These are phyloP conservation scores for Hebeloma cylindrosporum DNA, from an alignment of 768 basidiomycete genomes.

Conservation along the genomic window DNA sequence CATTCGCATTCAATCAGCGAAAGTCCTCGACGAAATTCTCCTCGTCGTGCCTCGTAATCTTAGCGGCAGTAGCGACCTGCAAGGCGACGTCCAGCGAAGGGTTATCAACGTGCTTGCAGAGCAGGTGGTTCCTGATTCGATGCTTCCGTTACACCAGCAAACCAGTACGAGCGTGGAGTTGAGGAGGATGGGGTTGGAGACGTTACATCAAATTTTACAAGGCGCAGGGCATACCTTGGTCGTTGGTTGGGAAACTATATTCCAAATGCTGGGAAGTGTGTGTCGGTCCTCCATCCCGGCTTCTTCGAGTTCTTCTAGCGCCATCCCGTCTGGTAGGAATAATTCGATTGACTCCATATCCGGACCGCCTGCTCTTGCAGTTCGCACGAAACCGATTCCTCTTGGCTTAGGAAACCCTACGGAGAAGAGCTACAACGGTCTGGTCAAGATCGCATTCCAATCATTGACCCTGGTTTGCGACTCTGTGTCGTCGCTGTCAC, in stretches of 20 bases:
- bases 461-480: slow-evolving; percentile 94
- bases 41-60: slow-evolving; percentile 74
- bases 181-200: slow-evolving; percentile 85
- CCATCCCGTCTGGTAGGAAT: slow-evolving; percentile 27
- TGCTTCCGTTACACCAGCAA: slow-evolving; percentile 30
- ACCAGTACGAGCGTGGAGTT: slow-evolving; percentile 67
- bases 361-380: slow-evolving; percentile 33
- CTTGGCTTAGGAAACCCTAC: slow-evolving; percentile 55
- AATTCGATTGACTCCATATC: slow-evolving; percentile 42
- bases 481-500: slow-evolving; percentile 78
- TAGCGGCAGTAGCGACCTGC: slow-evolving; percentile 56
- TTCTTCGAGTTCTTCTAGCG: slow-evolving; percentile 32
- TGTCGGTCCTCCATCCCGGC: slow-evolving; percentile 73
- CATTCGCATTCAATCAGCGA: slow-evolving; percentile 88
- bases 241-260: slow-evolving; percentile 92
- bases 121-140: slow-evolving; percentile 63
- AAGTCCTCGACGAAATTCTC: slow-evolving; percentile 82
- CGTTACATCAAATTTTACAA: slow-evolving; percentile 87
- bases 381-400: slow-evolving; percentile 34
- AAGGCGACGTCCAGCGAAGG: slow-evolving; percentile 72
- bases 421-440: slow-evolving; percentile 68
- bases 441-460: slow-evolving; percentile 93
- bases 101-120: slow-evolving; percentile 83
- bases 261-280: slow-evolving; percentile 88
- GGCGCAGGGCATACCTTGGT: slow-evolving; percentile 89